phyloP scores from a whole-genome alignment of 2,329 filamentous ascomycete species.

The Periconia sp. region DNA sequence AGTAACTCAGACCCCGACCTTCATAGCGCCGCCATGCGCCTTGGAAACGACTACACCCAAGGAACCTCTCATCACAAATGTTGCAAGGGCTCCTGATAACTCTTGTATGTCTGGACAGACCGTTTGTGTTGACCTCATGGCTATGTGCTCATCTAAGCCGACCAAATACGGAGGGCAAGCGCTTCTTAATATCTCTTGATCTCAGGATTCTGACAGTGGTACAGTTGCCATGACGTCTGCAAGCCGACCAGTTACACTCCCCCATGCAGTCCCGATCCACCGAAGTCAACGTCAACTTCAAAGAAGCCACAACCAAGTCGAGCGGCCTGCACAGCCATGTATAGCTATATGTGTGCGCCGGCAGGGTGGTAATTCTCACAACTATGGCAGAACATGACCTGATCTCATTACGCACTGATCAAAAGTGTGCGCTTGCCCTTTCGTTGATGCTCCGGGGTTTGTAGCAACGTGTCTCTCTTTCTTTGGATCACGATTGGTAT shows the following conservation, averaged over 20 bases:
- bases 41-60: not conserved
- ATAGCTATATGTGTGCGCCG: conserved; percentile 11
- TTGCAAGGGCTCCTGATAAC: not conserved
- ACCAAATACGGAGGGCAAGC: conserved; percentile 11
- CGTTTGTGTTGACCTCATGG: conserved; percentile 10
- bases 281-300: not conserved
- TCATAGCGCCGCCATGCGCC: conserved; percentile 8
- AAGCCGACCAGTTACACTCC: conserved; percentile 1
- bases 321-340: conserved; percentile 2
- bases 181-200: not conserved
- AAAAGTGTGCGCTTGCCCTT: no score
- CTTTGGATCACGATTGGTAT: no score
- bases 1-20: conserved; percentile 7
- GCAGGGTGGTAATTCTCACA: conserved; percentile 2
- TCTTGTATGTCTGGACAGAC: conserved; percentile 1
- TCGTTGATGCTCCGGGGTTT: no score
- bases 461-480: no score
- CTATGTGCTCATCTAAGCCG: conserved; percentile 1
- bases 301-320: not conserved
- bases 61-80: no score
- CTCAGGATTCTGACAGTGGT: not conserved
- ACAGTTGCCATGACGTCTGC: conserved; percentile 8
- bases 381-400: not conserved
- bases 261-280: not conserved
- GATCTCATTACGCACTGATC: no score